Percentiles rank a stretch among this genome's conserved stretches.
phyloP scores from a whole-genome alignment of 2,329 filamentous ascomycete species.

The Diaporthe ilicicola region DNA sequence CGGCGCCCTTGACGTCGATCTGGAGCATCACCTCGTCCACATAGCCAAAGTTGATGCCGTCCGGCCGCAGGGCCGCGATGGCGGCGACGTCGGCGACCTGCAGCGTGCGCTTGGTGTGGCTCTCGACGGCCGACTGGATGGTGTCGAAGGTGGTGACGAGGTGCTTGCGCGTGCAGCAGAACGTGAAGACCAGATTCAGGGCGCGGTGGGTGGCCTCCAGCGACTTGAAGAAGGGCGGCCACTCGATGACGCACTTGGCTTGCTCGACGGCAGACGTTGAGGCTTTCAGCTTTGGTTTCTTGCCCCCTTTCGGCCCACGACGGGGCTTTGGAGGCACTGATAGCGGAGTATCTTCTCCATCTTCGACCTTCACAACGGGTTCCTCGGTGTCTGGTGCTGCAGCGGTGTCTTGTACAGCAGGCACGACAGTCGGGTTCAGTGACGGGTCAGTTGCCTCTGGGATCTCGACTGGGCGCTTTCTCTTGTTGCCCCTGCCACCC shows the following conservation, averaged over 20 bases:
- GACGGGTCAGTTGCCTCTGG: conserved; percentile 32
- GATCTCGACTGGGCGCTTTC: conserved; percentile 26
- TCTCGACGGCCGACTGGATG: conserved; percentile 84
- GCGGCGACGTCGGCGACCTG: conserved; percentile 81
- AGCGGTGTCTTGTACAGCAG: not conserved
- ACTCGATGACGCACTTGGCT: conserved; percentile 56
- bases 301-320: conserved; percentile 29
- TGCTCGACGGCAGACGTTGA: conserved; percentile 32
- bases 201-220: conserved; percentile 83
- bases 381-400: not conserved
- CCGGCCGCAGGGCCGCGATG: conserved; percentile 80
- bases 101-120: conserved; percentile 77
- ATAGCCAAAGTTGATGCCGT: conserved; percentile 83
- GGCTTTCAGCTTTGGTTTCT: conserved; percentile 28
- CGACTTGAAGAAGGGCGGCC: conserved; percentile 78
- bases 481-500: conserved; percentile 21
- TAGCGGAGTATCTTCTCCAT: not conserved
- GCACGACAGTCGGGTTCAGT: not conserved
- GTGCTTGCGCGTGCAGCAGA: conserved; percentile 92
- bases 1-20: conserved; percentile 77
- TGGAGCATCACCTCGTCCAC: conserved; percentile 86
- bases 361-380: conserved; percentile 21
- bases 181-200: conserved; percentile 92
- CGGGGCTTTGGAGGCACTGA: conserved; percentile 25
- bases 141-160: conserved; percentile 91